Evolutionary conservation across 352 stramenopile species (phyloP).

Genomic region (Phytophthora kernoviae): DNA sequence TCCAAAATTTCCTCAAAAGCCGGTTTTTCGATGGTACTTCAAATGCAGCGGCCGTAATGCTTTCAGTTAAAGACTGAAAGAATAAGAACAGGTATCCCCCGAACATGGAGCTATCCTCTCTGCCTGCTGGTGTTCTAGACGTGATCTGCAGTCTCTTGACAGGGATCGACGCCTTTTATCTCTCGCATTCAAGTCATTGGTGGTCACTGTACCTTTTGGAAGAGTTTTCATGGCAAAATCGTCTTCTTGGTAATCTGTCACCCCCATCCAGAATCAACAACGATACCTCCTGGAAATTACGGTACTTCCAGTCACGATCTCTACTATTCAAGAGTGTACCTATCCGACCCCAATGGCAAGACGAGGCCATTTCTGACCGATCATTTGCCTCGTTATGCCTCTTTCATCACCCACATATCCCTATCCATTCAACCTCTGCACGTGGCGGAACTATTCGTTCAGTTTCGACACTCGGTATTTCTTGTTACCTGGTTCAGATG

Average conservation of each 20-base stretch:
- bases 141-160: constrained; percentile 11
- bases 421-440: neutral
- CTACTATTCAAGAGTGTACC: neutral
- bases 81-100: too few species aligned
- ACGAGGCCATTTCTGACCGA: neutral
- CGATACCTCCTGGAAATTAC: constrained; percentile 1
- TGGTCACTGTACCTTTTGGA: neutral
- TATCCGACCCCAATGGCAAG: constrained; percentile 1
- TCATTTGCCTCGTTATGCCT: neutral
- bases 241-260: neutral
- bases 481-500: constrained; percentile 5
- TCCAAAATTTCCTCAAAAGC: too few species aligned
- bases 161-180: constrained; percentile 19
- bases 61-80: too few species aligned
- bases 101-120: too few species aligned
- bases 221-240: neutral
- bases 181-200: constrained; percentile 23
- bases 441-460: neutral
- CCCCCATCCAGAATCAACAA: neutral
- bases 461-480: constrained; percentile 14
- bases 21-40: too few species aligned
- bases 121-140: neutral
- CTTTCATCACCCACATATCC: neutral
- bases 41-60: too few species aligned
- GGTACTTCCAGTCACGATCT: neutral